Evolutionary conservation across 2,329 filamentous ascomycete species (phyloP).

Genomic region (Apiospora rasikravindrae): DNA sequence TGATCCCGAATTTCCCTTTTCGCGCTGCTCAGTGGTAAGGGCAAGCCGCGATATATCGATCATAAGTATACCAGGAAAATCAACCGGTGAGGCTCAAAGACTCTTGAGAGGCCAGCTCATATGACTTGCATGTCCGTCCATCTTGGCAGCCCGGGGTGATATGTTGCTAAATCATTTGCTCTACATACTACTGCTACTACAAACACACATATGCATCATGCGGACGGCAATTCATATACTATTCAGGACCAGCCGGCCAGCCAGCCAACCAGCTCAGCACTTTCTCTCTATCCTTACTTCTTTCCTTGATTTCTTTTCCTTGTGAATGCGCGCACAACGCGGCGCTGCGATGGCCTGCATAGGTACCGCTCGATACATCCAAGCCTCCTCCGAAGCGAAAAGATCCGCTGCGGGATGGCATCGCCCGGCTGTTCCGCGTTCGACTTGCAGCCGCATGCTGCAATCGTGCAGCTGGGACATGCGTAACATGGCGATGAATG

Average conservation of each 20-base stretch:
- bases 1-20: background rate
- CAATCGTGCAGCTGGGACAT: constrained; percentile 1
- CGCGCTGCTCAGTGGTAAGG: background rate
- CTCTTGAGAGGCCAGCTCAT: constrained; percentile 14
- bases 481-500: background rate
- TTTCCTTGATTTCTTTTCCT: background rate
- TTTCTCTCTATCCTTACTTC: background rate
- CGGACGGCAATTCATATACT: background rate
- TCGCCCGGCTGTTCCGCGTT: constrained; percentile 14
- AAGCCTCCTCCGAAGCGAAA: constrained; percentile 10
- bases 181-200: background rate
- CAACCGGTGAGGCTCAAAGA: constrained; percentile 13
- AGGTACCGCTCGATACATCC: constrained; percentile 14
- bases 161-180: background rate
- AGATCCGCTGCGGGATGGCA: constrained; percentile 10
- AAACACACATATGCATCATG: constrained; percentile 2
- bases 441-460: constrained; percentile 18
- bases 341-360: constrained; percentile 13
- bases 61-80: background rate
- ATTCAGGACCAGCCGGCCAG: background rate
- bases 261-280: background rate
- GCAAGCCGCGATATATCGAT: background rate
- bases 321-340: background rate
- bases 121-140: background rate
- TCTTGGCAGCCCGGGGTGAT: background rate